These are phyloP conservation scores for Agrocybe praecox DNA, from an alignment of 768 basidiomycete species.

Conservation along the genomic window DNA sequence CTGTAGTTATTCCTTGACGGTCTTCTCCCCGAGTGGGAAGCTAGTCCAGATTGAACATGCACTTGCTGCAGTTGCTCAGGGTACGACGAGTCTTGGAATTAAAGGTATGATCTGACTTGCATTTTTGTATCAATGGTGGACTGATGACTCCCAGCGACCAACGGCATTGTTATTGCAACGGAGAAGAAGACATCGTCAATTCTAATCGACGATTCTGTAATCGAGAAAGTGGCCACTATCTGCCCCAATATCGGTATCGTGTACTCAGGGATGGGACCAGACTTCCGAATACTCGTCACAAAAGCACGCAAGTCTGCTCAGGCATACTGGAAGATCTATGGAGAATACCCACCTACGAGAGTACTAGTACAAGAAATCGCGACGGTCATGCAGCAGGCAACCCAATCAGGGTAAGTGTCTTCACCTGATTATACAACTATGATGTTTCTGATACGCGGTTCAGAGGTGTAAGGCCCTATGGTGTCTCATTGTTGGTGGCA, in stretches of 20 bases:
- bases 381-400: conserved; percentile 98
- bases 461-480: conserved; percentile 98
- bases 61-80: conserved; percentile 91
- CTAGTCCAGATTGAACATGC: conserved; percentile 99
- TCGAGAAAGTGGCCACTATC: conserved; percentile 96
- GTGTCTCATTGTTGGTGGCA: conserved; percentile 94
- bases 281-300: conserved; percentile 92
- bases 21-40: conserved; percentile 99
- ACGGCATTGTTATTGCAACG: conserved; percentile 98
- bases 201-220: conserved; percentile 95
- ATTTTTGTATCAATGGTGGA: background rate
- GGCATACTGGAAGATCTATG: conserved; percentile 99
- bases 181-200: conserved; percentile 99
- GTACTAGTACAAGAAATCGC: conserved; percentile 97
- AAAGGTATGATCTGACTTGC: conserved; percentile 67
- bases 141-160: conserved; percentile 69
- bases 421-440: conserved; percentile 7
- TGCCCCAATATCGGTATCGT: conserved; percentile 99
- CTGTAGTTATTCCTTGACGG: conserved; percentile 94
- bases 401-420: conserved; percentile 87
- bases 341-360: conserved; percentile 96
- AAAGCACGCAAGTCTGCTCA: conserved; percentile 98
- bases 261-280: conserved; percentile 99
- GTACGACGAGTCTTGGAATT: conserved; percentile 96
- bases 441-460: conserved; percentile 30